phyloP scores from a whole-genome alignment of 176 grass and related monocot species.

The Pharus latifolius region DNA sequence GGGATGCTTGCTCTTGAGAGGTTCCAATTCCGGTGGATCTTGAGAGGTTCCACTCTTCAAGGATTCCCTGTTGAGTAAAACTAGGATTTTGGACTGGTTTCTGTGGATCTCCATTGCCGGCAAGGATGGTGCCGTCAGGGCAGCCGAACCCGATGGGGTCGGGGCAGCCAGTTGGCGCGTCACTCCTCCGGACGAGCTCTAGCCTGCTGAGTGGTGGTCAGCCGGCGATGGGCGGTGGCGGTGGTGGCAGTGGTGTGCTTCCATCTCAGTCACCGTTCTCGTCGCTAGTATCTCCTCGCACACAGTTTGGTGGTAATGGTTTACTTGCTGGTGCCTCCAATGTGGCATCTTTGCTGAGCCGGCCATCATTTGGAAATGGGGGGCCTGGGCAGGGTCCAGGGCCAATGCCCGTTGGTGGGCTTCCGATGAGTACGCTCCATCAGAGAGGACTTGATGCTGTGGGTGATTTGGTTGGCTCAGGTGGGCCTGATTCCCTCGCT shows the following conservation, averaged over 20 bases:
- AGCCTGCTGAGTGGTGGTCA: conserved; percentile 36
- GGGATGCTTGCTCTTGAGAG: not conserved
- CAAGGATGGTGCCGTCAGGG: conserved; percentile 63
- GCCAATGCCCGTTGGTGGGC: conserved; percentile 17
- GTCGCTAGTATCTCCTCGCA: conserved; percentile 46
- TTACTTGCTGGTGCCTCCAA: conserved; percentile 54
- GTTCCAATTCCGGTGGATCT: not conserved
- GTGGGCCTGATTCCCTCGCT: conserved; percentile 31
- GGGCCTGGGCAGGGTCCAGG: conserved; percentile 19
- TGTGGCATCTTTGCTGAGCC: conserved; percentile 49
- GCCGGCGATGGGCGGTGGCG: conserved; percentile 15
- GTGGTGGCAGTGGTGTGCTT: not conserved
- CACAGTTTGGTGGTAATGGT: conserved; percentile 44
- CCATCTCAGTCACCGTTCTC: conserved; percentile 54
- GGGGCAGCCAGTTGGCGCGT: conserved; percentile 36
- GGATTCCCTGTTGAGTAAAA: not conserved
- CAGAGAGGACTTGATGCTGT: conserved; percentile 26
- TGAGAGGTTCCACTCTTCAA: not conserved
- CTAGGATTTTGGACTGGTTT: not conserved
- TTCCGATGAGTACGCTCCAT: conserved; percentile 19
- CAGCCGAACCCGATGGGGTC: conserved; percentile 54
- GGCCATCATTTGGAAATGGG: conserved; percentile 31
- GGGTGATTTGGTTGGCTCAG: conserved; percentile 12
- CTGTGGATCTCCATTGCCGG: not conserved
- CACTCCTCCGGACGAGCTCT: conserved; percentile 54